These are phyloP conservation scores for Ogataea hybrid DNA, from an alignment of 1,139 yeast species.

Conservation along the genomic window DNA sequence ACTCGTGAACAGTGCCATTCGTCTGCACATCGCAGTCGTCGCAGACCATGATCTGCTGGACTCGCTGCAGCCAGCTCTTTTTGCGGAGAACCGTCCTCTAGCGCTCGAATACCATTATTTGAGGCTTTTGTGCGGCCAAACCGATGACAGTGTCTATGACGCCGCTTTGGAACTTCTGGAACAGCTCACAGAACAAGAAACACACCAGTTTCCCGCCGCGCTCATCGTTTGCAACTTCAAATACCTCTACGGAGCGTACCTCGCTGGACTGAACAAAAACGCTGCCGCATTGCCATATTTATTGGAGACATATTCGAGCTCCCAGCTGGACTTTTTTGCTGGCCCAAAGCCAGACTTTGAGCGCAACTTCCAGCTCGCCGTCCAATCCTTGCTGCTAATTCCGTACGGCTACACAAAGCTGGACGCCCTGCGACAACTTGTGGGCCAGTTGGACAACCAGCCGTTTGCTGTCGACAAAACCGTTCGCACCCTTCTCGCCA, in stretches of 20 bases:
- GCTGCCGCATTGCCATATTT: neutral
- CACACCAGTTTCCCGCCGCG: neutral
- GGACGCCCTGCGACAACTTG: conserved; percentile 1
- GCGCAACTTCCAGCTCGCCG: neutral
- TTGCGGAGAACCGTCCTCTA: neutral
- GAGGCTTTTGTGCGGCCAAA: neutral
- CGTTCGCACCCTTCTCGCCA: neutral
- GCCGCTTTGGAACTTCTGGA: neutral
- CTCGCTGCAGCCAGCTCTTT: neutral
- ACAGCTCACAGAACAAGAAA: neutral
- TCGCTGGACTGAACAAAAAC: neutral
- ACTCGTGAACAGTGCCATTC: neutral
- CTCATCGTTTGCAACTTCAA: conserved; percentile 2
- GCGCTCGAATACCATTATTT: neutral
- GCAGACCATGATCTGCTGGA: neutral
- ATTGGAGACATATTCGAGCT: neutral
- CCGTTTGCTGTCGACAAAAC: neutral
- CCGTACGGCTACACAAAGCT: conserved; percentile 10
- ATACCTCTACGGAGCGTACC: neutral
- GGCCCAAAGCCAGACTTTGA: conserved; percentile 1
- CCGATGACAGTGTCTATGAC: neutral
- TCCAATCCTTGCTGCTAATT: conserved; percentile 6
- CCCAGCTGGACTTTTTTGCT: neutral
- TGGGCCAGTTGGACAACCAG: neutral
- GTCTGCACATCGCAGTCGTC: neutral